phyloP scores from a whole-genome alignment of 441 rosid species.

The Euphorbia celastroides region DNA sequence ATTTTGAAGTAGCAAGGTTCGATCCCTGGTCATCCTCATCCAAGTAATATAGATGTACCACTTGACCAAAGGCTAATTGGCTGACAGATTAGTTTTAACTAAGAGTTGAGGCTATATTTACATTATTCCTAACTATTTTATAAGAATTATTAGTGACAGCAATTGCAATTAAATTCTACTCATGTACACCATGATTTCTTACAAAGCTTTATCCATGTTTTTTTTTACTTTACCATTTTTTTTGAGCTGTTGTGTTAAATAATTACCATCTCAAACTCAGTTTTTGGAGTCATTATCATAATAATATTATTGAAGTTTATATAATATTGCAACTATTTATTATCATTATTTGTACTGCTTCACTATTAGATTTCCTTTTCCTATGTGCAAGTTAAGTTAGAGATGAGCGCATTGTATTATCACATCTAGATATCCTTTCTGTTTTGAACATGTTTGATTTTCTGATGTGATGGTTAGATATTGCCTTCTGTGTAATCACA shows the following conservation, averaged over 20 bases:
- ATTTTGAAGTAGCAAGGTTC: too few species aligned
- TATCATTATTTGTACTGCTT: not conserved
- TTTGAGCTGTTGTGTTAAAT: slow-evolving; percentile 5
- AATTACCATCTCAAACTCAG: slow-evolving; percentile 9
- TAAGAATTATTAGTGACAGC: too few species aligned
- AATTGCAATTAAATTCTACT: not conserved
- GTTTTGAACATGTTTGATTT: not conserved
- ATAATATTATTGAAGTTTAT: too few species aligned
- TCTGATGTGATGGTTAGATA: slow-evolving; percentile 11
- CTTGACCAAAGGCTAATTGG: too few species aligned
- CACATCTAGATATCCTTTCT: not conserved
- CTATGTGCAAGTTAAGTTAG: not conserved
- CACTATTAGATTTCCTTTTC: not conserved
- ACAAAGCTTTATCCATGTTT: too few species aligned
- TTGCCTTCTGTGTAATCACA: slow-evolving; percentile 12
- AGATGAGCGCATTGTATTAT: slow-evolving; percentile 9
- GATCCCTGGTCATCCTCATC: too few species aligned
- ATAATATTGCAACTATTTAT: too few species aligned
- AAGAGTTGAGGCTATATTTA: too few species aligned
- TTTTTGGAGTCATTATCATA: slow-evolving; percentile 4
- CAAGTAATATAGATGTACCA: too few species aligned
- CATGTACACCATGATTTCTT: not conserved
- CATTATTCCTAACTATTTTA: too few species aligned
- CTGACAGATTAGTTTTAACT: too few species aligned
- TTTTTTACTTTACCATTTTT: too few species aligned